Conservation (phyloP, 345 rosid species). For the Salix suchowensis region DNA sequence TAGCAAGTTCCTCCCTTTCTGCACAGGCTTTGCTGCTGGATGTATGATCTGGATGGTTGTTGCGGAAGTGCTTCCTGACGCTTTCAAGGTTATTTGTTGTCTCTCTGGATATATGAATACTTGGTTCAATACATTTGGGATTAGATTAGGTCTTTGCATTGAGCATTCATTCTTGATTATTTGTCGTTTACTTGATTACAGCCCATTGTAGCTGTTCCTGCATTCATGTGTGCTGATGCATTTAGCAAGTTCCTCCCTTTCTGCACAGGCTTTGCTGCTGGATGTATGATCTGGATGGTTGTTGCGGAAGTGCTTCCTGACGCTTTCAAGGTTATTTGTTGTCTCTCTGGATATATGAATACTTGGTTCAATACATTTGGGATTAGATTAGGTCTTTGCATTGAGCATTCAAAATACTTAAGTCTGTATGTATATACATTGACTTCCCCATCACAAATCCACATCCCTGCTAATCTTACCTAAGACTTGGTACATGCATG, state of each 20-base stretch:
- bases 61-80: slow-evolving; percentile 99
- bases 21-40: slow-evolving; percentile 99
- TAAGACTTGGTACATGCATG: too few relatives aligned
- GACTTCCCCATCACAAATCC: not conserved
- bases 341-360: not conserved
- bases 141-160: not conserved
- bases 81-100: slow-evolving; percentile 66
- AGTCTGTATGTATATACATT: not conserved
- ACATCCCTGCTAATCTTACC: too few relatives aligned
- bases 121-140: not conserved
- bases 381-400: not conserved
- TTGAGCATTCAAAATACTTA: not conserved
- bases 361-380: not conserved
- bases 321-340: slow-evolving; percentile 74
- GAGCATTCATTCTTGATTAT: slow-evolving; percentile 2
- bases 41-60: slow-evolving; percentile 99
- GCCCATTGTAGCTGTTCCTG: slow-evolving; percentile 98
- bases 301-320: slow-evolving; percentile 99
- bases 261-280: slow-evolving; percentile 99
- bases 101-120: not conserved
- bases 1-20: slow-evolving; percentile 88
- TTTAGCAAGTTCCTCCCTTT: slow-evolving; percentile 91
- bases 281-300: slow-evolving; percentile 99
- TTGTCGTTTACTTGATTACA: slow-evolving; percentile 25
- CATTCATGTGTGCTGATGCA: slow-evolving; percentile 95